Percentiles rank a stretch among this genome's conserved stretches.
Evolutionary conservation across 768 basidiomycete genomes (phyloP).

Genomic region (Lactarius trivialis): DNA sequence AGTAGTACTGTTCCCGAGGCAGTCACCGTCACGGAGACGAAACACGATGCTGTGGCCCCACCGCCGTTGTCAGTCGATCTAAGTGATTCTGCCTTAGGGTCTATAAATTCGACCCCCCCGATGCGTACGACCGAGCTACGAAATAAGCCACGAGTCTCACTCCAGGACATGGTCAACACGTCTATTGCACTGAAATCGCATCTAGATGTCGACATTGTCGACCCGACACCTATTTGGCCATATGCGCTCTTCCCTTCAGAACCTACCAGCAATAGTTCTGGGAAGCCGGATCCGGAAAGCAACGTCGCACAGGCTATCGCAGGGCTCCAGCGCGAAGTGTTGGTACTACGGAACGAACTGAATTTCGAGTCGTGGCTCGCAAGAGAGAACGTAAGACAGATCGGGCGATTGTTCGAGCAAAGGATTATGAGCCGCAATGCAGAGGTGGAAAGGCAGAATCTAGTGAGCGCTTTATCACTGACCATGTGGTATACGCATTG

Average conservation of each 20-base stretch:
- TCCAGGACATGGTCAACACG: conserved; percentile 70
- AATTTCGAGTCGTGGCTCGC: conserved; percentile 84
- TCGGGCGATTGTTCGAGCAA: conserved; percentile 73
- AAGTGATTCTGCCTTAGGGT: not conserved
- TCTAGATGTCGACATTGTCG: conserved; percentile 52
- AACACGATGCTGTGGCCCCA: not conserved
- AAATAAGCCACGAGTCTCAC: conserved; percentile 38
- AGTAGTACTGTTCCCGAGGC: not conserved
- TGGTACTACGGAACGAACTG: conserved; percentile 71
- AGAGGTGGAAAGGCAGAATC: conserved; percentile 73
- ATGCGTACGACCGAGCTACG: conserved; percentile 14
- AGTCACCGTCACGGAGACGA: not conserved
- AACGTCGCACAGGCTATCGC: conserved; percentile 57
- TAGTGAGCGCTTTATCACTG: conserved; percentile 42
- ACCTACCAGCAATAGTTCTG: conserved; percentile 14
- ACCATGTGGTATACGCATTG: not conserved
- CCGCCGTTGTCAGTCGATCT: conserved; percentile 9
- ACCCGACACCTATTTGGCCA: conserved; percentile 50
- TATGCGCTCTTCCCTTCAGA: conserved; percentile 35
- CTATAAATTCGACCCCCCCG: conserved; percentile 13
- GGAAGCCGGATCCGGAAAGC: conserved; percentile 36
- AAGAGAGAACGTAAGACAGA: conserved; percentile 73
- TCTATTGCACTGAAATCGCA: conserved; percentile 71
- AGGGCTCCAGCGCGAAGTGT: conserved; percentile 65
- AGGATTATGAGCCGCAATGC: conserved; percentile 65